phyloP scores from a whole-genome alignment of 2,329 filamentous ascomycete genomes.

The Bipolaris gigantea region DNA sequence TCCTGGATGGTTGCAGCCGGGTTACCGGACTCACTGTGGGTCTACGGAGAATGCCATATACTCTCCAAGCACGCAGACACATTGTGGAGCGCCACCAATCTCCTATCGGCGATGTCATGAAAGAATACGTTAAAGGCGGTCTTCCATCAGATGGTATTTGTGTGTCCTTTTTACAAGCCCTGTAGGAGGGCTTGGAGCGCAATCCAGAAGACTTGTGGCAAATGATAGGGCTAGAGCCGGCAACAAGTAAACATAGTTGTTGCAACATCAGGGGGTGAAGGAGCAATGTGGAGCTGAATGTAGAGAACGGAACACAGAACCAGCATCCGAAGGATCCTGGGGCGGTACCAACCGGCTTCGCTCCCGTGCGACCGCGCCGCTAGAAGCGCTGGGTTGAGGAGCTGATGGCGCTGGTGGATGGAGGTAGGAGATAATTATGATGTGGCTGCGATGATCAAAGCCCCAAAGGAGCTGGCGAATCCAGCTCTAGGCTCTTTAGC shows the following conservation, averaged over 20 bases:
- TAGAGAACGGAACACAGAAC: neutral
- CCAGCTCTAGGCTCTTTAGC: neutral
- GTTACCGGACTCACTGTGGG: neutral
- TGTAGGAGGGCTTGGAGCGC: neutral
- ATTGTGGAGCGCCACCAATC: neutral
- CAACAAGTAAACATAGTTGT: neutral
- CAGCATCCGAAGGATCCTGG: neutral
- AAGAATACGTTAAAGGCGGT: neutral
- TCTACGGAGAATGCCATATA: neutral
- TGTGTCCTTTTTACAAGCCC: neutral
- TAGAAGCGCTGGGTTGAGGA: neutral
- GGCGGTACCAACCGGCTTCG: neutral
- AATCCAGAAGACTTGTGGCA: neutral
- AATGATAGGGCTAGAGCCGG: neutral
- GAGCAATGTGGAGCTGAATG: neutral
- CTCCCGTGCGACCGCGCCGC: neutral
- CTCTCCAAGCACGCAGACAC: neutral
- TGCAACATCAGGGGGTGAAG: neutral
- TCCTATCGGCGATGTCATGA: neutral
- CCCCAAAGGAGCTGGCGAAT: neutral
- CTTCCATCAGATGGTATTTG: neutral
- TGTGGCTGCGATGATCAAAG: constrained; percentile 1
- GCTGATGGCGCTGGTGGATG: neutral
- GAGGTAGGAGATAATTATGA: neutral
- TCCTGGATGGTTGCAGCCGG: constrained; percentile 1